Percentiles rank a stretch among this genome's conserved stretches.
Conservation (phyloP, 352 stramenopile genomes). For the Pythium volutum region DNA sequence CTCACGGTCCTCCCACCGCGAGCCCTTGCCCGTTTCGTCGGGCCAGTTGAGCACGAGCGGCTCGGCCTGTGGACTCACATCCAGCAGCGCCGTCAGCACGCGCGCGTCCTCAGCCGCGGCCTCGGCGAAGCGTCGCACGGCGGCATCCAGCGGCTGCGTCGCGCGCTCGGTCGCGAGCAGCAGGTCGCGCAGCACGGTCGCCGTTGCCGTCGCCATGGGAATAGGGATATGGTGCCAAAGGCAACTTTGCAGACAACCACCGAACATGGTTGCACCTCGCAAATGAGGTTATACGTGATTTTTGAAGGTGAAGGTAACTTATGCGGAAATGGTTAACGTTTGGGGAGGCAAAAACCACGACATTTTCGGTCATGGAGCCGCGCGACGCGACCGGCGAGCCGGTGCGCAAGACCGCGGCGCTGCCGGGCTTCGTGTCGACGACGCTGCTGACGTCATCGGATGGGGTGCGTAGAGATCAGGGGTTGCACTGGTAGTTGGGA, state of each 20-base stretch:
- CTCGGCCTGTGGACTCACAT: conserved; percentile 53
- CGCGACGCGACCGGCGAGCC: conserved; percentile 21
- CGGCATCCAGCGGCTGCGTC: conserved; percentile 56
- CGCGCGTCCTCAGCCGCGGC: conserved; percentile 11
- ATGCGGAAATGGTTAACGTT: neutral
- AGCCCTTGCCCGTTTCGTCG: conserved; percentile 39
- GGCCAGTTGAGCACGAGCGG: conserved; percentile 66
- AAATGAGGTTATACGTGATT: conserved; percentile 15
- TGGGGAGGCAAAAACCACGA: too few relatives aligned
- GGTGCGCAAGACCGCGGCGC: conserved; percentile 17
- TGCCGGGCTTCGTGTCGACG: conserved; percentile 76
- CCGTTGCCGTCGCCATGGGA: conserved; percentile 5
- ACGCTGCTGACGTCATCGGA: conserved; percentile 81
- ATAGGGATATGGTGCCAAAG: conserved; percentile 12
- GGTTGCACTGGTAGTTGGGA: neutral
- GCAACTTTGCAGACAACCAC: conserved; percentile 23
- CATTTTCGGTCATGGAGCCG: conserved; percentile 25
- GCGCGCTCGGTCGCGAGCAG: conserved; percentile 57
- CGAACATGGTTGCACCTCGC: conserved; percentile 8
- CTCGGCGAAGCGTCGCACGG: conserved; percentile 38
- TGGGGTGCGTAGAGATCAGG: conserved; percentile 39
- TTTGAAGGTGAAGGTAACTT: conserved; percentile 10
- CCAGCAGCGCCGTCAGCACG: conserved; percentile 35
- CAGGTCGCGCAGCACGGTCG: conserved; percentile 54
- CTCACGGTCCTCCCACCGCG: conserved; percentile 62